These are phyloP conservation scores for Trichoderma lentiforme DNA, from an alignment of 2,329 filamentous ascomycete species.

Conservation along the genomic window DNA sequence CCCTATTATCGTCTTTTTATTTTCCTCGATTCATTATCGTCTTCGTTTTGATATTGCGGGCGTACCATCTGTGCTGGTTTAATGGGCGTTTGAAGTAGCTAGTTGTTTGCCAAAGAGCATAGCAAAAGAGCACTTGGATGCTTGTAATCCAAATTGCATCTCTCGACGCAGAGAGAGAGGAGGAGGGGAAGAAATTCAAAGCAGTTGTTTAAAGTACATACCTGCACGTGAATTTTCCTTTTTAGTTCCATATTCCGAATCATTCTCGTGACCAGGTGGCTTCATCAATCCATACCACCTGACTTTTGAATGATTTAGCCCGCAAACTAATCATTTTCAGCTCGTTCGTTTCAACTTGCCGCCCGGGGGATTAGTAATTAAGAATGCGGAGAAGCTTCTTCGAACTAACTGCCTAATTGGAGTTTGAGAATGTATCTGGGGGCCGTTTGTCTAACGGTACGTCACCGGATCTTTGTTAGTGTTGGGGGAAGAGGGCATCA, in stretches of 20 bases:
- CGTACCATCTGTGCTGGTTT: background rate
- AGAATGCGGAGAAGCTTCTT: background rate
- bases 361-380: background rate
- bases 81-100: constrained; percentile 12
- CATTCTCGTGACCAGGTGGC: background rate
- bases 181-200: background rate
- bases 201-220: background rate
- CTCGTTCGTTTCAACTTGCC: background rate
- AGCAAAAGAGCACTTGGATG: background rate
- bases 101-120: background rate
- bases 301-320: background rate
- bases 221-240: background rate
- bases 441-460: background rate
- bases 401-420: background rate
- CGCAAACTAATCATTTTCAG: background rate
- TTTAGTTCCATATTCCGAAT: background rate
- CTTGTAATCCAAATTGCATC: background rate
- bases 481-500: background rate
- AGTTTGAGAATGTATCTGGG: background rate
- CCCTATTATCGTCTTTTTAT: background rate
- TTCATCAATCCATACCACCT: background rate
- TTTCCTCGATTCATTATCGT: background rate
- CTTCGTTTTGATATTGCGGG: background rate
- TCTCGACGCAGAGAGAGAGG: background rate
- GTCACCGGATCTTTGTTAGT: background rate